Evolutionary conservation across 768 basidiomycete genomes (phyloP).

Genomic region (Mycena epipterygia): DNA sequence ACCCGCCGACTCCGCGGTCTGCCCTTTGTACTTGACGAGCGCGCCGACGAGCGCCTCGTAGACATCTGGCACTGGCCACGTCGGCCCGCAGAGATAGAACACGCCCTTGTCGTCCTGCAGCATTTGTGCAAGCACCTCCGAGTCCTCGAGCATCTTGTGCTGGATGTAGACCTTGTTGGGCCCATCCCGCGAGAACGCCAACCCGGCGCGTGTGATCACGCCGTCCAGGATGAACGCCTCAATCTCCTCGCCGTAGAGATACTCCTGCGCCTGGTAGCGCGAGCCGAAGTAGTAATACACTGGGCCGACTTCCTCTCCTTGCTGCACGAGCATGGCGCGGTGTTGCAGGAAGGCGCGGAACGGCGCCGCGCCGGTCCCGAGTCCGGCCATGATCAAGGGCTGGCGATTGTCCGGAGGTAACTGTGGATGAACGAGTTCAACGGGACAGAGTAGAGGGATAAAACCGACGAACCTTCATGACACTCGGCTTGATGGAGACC

Average conservation of each 20-base stretch:
- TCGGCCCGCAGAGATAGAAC: constrained; percentile 98
- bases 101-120: constrained; percentile 80
- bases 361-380: constrained; percentile 98
- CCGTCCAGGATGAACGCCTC: constrained; percentile 92
- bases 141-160: constrained; percentile 97
- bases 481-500: constrained; percentile 97
- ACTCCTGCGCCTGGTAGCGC: constrained; percentile 94
- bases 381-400: constrained; percentile 98
- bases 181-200: constrained; percentile 97
- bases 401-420: constrained; percentile 87
- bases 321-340: constrained; percentile 83
- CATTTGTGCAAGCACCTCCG: constrained; percentile 79
- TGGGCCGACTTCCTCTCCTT: constrained; percentile 88
- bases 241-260: constrained; percentile 96
- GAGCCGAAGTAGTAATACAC: constrained; percentile 99
- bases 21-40: constrained; percentile 77
- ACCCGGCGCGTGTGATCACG: constrained; percentile 89
- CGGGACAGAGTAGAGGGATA: not conserved
- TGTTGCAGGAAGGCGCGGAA: constrained; percentile 99
- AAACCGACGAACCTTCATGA: constrained; percentile 90
- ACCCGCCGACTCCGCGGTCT: constrained; percentile 76
- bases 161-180: constrained; percentile 97
- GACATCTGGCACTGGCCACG: constrained; percentile 99
- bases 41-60: constrained; percentile 92
- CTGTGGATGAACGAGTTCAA: constrained; percentile 52